These are phyloP conservation scores for Trichophaea hybrida DNA, from an alignment of 2,329 filamentous ascomycete genomes.

Conservation along the genomic window DNA sequence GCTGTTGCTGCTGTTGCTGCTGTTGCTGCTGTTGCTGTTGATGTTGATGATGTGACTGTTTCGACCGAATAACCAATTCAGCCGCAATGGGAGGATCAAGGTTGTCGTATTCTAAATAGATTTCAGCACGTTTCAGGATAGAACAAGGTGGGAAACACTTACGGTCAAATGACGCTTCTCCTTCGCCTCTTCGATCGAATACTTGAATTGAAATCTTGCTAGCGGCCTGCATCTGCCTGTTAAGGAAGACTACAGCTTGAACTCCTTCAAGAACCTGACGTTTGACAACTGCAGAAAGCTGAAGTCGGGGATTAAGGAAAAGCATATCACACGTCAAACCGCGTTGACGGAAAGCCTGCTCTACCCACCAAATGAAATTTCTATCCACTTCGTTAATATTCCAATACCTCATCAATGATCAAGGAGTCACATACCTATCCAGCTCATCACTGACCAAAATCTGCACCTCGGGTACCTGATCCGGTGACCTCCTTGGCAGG, in stretches of 20 bases:
- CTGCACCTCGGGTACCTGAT: conserved; percentile 77
- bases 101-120: conserved; percentile 58
- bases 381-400: conserved; percentile 30
- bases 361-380: conserved; percentile 71
- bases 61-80: conserved; percentile 63
- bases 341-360: conserved; percentile 56
- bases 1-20: conserved; percentile 21
- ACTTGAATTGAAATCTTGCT: conserved; percentile 69
- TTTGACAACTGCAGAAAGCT: conserved; percentile 64
- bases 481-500: conserved; percentile 58
- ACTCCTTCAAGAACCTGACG: conserved; percentile 82
- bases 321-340: conserved; percentile 65
- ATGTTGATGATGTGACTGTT: conserved; percentile 33
- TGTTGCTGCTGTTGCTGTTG: conserved; percentile 18
- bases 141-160: conserved; percentile 24
- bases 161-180: conserved; percentile 56
- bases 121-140: neutral
- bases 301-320: conserved; percentile 60
- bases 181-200: conserved; percentile 66
- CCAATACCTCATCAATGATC: neutral
- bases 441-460: conserved; percentile 69
- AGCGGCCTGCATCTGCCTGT: conserved; percentile 50
- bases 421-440: conserved; percentile 35
- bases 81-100: conserved; percentile 65
- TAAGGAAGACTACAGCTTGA: conserved; percentile 65